Evolutionary conservation across 2,329 filamentous ascomycete species (phyloP).

Genomic region (Aspergillus floridensis): DNA sequence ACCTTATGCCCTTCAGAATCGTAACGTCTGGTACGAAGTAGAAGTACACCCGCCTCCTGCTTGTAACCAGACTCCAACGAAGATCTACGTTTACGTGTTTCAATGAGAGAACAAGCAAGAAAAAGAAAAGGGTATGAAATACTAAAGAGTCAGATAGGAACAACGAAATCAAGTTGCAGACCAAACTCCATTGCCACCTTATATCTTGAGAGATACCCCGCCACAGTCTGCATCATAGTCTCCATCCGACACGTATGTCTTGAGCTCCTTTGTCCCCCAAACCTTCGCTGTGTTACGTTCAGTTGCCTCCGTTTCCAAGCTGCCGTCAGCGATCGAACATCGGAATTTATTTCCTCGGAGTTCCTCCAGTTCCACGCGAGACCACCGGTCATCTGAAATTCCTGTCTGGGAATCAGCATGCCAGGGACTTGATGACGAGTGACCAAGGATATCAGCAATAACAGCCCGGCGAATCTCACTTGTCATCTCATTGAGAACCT

Average conservation of each 20-base stretch:
- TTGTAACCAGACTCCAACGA: background rate
- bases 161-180: background rate
- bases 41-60: constrained; percentile 3
- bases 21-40: background rate
- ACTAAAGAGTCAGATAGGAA: background rate
- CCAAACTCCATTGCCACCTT: background rate
- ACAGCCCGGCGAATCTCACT: constrained; percentile 21
- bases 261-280: background rate
- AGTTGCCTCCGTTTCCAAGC: background rate
- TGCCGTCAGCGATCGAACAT: background rate
- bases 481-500: constrained; percentile 29
- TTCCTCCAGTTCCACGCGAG: constrained; percentile 1
- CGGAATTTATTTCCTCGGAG: background rate
- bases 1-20: background rate
- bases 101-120: background rate
- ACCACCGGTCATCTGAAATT: constrained; percentile 5
- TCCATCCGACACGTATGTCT: constrained; percentile 2
- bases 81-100: background rate
- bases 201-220: constrained; percentile 1
- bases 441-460: constrained; percentile 23
- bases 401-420: constrained; percentile 20
- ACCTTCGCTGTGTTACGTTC: background rate
- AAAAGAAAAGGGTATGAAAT: background rate
- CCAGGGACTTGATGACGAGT: constrained; percentile 17
- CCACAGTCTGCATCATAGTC: constrained; percentile 7